Percentiles rank a stretch among this genome's conserved stretches.
These are phyloP conservation scores for Daldinia concentrica DNA, from an alignment of 495 filamentous ascomycete genomes.

Conservation along the genomic window DNA sequence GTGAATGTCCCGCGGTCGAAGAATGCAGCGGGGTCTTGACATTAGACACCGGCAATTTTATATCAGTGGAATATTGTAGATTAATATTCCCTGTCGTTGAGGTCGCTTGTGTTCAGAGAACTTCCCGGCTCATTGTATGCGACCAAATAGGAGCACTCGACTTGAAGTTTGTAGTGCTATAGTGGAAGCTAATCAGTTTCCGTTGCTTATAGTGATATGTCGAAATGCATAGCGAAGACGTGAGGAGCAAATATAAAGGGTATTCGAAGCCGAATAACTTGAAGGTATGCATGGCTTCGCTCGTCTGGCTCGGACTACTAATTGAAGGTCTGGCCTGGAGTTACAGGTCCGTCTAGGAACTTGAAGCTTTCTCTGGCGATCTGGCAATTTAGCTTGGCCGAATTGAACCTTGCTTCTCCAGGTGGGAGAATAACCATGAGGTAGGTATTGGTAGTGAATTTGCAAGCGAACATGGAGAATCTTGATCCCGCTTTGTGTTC, in stretches of 20 bases:
- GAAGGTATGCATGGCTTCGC: background rate
- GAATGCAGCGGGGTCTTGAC: background rate
- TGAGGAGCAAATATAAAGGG: slow-evolving; percentile 3
- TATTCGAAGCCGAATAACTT: background rate
- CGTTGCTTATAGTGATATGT: background rate
- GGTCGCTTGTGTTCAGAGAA: background rate
- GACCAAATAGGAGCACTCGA: background rate
- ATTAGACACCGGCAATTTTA: background rate
- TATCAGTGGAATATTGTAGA: background rate
- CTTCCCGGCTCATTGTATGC: background rate
- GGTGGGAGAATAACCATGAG: slow-evolving; percentile 90
- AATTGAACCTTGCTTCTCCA: slow-evolving; percentile 86
- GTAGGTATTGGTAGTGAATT: slow-evolving; percentile 96
- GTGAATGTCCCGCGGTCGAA: background rate
- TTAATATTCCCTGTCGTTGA: background rate
- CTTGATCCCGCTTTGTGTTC: slow-evolving; percentile 64
- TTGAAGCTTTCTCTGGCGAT: slow-evolving; percentile 84
- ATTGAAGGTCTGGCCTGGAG: slow-evolving; percentile 32
- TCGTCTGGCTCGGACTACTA: slow-evolving; percentile 2
- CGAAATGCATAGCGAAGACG: background rate
- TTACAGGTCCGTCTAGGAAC: slow-evolving; percentile 56
- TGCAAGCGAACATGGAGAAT: slow-evolving; percentile 91
- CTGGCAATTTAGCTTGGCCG: slow-evolving; percentile 86
- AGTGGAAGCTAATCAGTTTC: background rate
- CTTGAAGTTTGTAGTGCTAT: background rate